Evolutionary conservation across 495 filamentous ascomycete genomes (phyloP), one percentile per base, ranked within the genome.

Genomic region (Penicillium pulvis): DNA sequence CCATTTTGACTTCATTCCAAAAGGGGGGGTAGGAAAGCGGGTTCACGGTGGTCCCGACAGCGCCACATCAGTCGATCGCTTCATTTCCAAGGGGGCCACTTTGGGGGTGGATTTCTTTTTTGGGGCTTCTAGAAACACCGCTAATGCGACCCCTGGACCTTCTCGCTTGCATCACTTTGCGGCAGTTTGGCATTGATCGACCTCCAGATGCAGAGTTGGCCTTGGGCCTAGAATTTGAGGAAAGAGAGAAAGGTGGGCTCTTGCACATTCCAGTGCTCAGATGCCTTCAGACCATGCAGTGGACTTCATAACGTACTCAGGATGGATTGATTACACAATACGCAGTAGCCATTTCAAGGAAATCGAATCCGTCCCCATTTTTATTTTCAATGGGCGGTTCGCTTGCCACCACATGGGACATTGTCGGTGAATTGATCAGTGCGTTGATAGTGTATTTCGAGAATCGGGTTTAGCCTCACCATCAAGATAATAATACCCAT

Each of bases 121-220:
- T 20, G 12, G 6, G 48, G 17, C 33, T 57, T 51, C 61, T 64
- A 64, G 53, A 60, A 57, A 16, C 30, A 54, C 36, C 31, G 11
- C 58, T 52, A 56, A 52, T 53, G 35, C 46, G 58, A 26, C 39
- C 44, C 44, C 44, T 47, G 10, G 39, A 39, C 14, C 28, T 48
- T 53, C 12, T 35, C 51, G 41, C 50, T 51, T 30, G 23, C 41
- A 51, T 33, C 48, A 53, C 49, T 49, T 33, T 45, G 20, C 33
- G 44, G 23, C 41, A 33, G 53, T 39, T 58, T 45, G 55, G 50
- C 24, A 45, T 23, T 51, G 53, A 64, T 64, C 57, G 45, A 45
- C 50, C 48, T 23, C 4, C 5, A 24, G 24, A 47, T 4, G 20
- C 19, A 23, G 19, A 3, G 17, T n/a, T 45, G 45, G 45, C n/a